Evolutionary conservation across 352 stramenopile species (phyloP).

Genomic region (Pythium phragmiticola): DNA sequence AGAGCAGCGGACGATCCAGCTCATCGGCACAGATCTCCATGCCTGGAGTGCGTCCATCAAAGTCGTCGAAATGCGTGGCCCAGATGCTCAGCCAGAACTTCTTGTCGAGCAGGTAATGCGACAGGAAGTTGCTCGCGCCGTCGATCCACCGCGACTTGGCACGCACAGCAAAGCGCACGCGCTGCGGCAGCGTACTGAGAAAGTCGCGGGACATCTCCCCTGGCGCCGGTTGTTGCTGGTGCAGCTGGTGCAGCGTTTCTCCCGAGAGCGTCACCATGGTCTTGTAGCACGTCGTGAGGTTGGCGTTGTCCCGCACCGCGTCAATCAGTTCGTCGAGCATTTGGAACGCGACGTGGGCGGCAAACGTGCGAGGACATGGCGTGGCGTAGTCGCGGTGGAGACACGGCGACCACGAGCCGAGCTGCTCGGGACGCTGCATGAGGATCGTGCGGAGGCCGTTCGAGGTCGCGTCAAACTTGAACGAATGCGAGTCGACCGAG

Average conservation of each 20-base stretch:
- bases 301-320: slow-evolving; percentile 22
- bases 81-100: slow-evolving; percentile 31
- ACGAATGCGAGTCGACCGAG: slow-evolving; percentile 13
- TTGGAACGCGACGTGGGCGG: slow-evolving; percentile 15
- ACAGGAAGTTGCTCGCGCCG: slow-evolving; percentile 27
- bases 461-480: slow-evolving; percentile 28
- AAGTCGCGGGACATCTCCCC: slow-evolving; percentile 18
- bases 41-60: slow-evolving; percentile 21
- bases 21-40: slow-evolving; percentile 30
- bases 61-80: slow-evolving; percentile 30
- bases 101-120: slow-evolving; percentile 30
- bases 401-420: slow-evolving; percentile 19
- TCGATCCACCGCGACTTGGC: slow-evolving; percentile 31
- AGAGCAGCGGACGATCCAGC: slow-evolving; percentile 29
- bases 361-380: slow-evolving; percentile 1
- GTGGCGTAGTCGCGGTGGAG: slow-evolving; percentile 18
- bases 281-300: slow-evolving; percentile 30
- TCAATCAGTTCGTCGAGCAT: slow-evolving; percentile 31
- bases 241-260: slow-evolving; percentile 9
- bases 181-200: slow-evolving; percentile 27
- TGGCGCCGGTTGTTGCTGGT: background rate
- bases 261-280: slow-evolving; percentile 24
- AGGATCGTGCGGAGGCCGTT: slow-evolving; percentile 25
- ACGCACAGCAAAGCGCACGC: slow-evolving; percentile 28
- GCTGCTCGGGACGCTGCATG: slow-evolving; percentile 15